Percentiles rank a stretch among this genome's conserved stretches.
These are phyloP conservation scores for Pestalotiopsis sp. DNA, from an alignment of 2,329 filamentous ascomycete species.

Conservation along the genomic window DNA sequence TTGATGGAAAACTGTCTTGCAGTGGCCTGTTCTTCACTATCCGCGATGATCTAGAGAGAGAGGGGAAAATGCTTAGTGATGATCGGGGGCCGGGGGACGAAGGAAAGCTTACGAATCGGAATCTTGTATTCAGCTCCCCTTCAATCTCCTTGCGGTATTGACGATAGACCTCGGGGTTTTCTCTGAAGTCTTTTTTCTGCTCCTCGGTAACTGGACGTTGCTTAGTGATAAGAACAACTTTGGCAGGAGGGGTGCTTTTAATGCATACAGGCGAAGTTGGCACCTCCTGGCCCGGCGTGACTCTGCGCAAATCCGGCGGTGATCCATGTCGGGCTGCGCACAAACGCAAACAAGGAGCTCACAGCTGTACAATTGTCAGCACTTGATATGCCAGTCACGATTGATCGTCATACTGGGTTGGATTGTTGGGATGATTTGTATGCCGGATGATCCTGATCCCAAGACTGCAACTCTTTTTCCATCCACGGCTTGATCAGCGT, in stretches of 20 bases:
- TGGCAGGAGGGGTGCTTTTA: neutral
- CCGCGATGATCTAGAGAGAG: neutral
- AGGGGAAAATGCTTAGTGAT: neutral
- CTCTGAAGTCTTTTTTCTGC: neutral
- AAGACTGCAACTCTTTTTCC: neutral
- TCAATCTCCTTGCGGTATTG: neutral
- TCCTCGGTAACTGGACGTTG: neutral
- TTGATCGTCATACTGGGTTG: neutral
- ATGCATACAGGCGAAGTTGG: neutral
- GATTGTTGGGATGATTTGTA: constrained; percentile 9
- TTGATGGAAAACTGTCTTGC: constrained; percentile 40
- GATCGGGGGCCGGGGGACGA: neutral
- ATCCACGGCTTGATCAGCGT: neutral
- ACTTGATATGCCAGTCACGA: neutral
- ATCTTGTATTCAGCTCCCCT: neutral
- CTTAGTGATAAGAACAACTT: neutral
- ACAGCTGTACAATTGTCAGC: neutral
- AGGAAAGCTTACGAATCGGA: neutral
- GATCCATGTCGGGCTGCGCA: neutral
- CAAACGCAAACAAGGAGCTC: neutral
- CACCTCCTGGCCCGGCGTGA: neutral
- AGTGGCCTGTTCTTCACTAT: constrained; percentile 37
- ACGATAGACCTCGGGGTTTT: neutral
- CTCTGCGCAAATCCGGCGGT: neutral
- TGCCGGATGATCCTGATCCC: neutral